Evolutionary conservation across 1,284 basidiomycete species (phyloP).

Genomic region (Cutaneotrichosporon daszewskae): DNA sequence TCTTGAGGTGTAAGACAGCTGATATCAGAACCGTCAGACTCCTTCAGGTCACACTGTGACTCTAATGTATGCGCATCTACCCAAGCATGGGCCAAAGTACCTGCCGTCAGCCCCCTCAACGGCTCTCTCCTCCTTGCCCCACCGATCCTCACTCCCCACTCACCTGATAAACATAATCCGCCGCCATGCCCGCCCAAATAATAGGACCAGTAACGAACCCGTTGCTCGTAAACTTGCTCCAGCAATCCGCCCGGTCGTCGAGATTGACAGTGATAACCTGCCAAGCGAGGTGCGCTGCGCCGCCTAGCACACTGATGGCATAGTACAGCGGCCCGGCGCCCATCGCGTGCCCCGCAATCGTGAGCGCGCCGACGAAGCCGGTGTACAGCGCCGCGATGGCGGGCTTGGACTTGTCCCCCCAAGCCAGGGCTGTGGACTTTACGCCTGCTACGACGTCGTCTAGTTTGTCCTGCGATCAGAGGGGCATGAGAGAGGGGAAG

Average conservation of each 20-base stretch:
- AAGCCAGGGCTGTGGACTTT: conserved; percentile 88
- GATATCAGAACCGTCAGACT: too few relatives aligned
- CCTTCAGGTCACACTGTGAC: too few relatives aligned
- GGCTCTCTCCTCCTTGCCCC: too few relatives aligned
- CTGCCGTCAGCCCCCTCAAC: conserved; percentile 2
- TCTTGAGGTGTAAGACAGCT: too few relatives aligned
- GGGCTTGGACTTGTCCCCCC: conserved; percentile 68
- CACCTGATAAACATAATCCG: conserved; percentile 59
- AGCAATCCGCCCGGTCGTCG: conserved; percentile 74
- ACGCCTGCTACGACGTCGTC: conserved; percentile 88
- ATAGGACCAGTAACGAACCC: conserved; percentile 75
- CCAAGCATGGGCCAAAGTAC: too few relatives aligned
- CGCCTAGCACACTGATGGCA: conserved; percentile 62
- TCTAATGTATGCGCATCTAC: too few relatives aligned
- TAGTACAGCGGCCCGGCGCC: conserved; percentile 74
- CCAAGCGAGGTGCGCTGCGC: conserved; percentile 71
- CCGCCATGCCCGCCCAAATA: conserved; percentile 75
- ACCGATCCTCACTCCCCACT: not conserved
- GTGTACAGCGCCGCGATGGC: conserved; percentile 71
- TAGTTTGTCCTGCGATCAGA: conserved; percentile 66
- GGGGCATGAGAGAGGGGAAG: too few relatives aligned
- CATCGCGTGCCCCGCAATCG: conserved; percentile 72
- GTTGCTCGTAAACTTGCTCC: conserved; percentile 84
- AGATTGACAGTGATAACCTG: conserved; percentile 75
- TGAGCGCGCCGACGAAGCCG: conserved; percentile 67